These are phyloP conservation scores for Plantago coronopus DNA, from an alignment of 305 asterid species.

Conservation along the genomic window DNA sequence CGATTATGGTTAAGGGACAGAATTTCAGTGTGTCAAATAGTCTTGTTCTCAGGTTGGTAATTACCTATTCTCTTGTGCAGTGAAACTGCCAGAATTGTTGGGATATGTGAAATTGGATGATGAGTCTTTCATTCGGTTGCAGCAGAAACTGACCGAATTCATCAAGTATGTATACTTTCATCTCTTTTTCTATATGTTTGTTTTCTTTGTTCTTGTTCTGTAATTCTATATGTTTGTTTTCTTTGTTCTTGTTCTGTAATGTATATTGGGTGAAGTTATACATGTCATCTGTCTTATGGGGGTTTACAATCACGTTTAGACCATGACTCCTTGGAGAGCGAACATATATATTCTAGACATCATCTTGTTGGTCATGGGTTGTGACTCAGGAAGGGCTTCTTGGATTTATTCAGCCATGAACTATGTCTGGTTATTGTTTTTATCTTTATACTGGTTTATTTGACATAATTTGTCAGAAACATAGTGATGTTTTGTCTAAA, in stretches of 20 bases:
- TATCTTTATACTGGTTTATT: too few species aligned
- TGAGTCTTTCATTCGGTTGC: slow-evolving; percentile 63
- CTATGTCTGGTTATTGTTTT: too few species aligned
- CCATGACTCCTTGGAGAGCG: background rate
- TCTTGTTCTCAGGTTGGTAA: slow-evolving; percentile 12
- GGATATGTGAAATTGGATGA: slow-evolving; percentile 63
- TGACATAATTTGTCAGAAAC: too few species aligned
- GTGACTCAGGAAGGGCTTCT: too few species aligned
- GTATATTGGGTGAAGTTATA: slow-evolving; percentile 4
- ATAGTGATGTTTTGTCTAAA: too few species aligned
- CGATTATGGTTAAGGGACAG: background rate
- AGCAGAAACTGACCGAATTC: slow-evolving; percentile 79
- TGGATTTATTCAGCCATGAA: too few species aligned
- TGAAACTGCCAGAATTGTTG: slow-evolving; percentile 82
- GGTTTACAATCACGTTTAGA: background rate
- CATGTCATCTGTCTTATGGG: background rate
- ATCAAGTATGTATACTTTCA: slow-evolving; percentile 49
- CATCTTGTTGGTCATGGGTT: too few species aligned
- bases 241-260: slow-evolving; percentile 7
- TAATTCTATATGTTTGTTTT: background rate
- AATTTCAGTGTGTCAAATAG: background rate
- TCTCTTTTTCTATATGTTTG: slow-evolving; percentile 7
- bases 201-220: slow-evolving; percentile 9
- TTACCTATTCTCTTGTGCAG: slow-evolving; percentile 44
- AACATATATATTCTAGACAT: too few species aligned